Base-by-base conservation (phyloP, 257 asterid genomes). In the Scutellaria barbata region DNA sequence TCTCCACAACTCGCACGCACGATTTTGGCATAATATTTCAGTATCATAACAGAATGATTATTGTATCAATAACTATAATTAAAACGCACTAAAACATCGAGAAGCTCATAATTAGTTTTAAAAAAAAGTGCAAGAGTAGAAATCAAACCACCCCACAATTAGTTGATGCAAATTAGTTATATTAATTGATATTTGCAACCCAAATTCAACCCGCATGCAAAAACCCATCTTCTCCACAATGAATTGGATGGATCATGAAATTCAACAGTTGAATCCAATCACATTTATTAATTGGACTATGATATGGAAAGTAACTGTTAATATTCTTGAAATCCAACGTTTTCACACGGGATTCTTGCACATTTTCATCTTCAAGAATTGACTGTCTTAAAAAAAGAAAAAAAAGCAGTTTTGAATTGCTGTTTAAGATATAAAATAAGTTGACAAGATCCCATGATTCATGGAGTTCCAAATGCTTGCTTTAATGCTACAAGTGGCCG, bases 121-220 rank as follows among this genome's bases (percentile, higher is more conserved):
- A 12, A 18, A 13, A n/a, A 69, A 63, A 5, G 33, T 39, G 25
- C 8, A 51, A 60, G 3, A 10, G 41, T 10, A 60, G 30, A 53
- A 67, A 67, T 25, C 14, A 40, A 73, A 11, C 41, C 69, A 18
- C 56, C 48, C 69, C 58, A 55, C 40, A 37, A 30, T 47, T 43
- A 30, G 8, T 14, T 60, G 10, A 33, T 52, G 69, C 33, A 61
- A 37, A 40, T 7, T 35, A 16, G 5, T 22, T 22, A 22, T 2
- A 54, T 18, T 8, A 30, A 18, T 33, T 10, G 12, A 12, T 12
- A 10, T 22, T 4, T 52, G 74, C 35, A 43, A 7, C 37, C 46
- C 13, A 75, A 74, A 62, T 81, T 77, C 82, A 81, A 81, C 72
- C 69, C 77, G 79, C 82, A 75, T 82, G 86, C 83, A 69, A 76